Evolutionary conservation across 1,284 basidiomycete species (phyloP).

Genomic region (Ustilago hordei): DNA sequence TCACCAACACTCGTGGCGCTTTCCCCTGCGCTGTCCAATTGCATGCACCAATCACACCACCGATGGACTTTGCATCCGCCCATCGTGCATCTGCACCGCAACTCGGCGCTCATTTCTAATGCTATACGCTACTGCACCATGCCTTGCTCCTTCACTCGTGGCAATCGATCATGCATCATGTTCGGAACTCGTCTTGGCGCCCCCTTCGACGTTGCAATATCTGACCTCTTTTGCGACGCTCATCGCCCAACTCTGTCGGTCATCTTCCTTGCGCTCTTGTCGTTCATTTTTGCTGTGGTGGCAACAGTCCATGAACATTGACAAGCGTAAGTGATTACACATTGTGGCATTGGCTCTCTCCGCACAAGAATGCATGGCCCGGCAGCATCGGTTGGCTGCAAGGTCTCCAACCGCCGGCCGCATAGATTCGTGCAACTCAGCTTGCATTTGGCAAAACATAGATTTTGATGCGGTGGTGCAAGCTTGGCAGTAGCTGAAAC

Average conservation of each 20-base stretch:
- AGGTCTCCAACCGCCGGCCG: not conserved
- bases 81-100: not conserved
- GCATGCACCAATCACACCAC: not conserved
- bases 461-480: not conserved
- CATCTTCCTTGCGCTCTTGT: slow-evolving; percentile 3
- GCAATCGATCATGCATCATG: not conserved
- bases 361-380: not conserved
- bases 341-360: not conserved
- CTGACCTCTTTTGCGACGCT: not conserved
- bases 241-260: not conserved
- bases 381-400: not conserved
- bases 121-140: not conserved
- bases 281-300: slow-evolving; percentile 17
- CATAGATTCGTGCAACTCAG: not conserved
- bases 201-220: not conserved
- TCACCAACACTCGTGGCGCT: not conserved
- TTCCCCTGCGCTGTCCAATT: not conserved
- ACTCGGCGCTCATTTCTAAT: not conserved
- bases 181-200: slow-evolving; percentile 1
- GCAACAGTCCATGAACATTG: slow-evolving; percentile 61
- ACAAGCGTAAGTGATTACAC: slow-evolving; percentile 56
- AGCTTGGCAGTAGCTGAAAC: not conserved
- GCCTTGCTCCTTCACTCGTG: not conserved
- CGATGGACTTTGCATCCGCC: not conserved
- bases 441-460: not conserved